Percentiles rank a stretch among this genome's conserved stretches.
Conservation (phyloP, 371 early-diverging fungal genomes). For the Gilbertella persicaria region DNA sequence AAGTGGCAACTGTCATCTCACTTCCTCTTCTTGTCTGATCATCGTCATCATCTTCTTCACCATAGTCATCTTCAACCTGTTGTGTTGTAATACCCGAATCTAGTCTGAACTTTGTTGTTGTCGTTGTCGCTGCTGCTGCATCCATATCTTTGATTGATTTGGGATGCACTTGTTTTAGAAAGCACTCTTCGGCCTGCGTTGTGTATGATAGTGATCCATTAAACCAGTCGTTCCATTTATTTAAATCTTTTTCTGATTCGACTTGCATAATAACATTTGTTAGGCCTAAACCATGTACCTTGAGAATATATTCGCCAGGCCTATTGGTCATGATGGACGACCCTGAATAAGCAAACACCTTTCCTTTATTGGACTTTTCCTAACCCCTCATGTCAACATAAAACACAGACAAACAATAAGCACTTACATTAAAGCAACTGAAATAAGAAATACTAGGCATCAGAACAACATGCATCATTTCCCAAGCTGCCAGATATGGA, state of each 20-base stretch:
- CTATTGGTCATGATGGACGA: slow-evolving; percentile 37
- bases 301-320: slow-evolving; percentile 43
- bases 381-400: slow-evolving; percentile 4
- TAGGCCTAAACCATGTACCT: slow-evolving; percentile 42
- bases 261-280: slow-evolving; percentile 55
- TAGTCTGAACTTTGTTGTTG: background rate
- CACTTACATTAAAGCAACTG: slow-evolving; percentile 52
- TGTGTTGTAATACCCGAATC: slow-evolving; percentile 22
- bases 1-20: slow-evolving; percentile 14
- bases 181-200: background rate
- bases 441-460: slow-evolving; percentile 55
- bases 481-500: slow-evolving; percentile 56
- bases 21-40: slow-evolving; percentile 15
- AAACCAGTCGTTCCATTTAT: slow-evolving; percentile 49
- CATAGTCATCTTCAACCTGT: background rate
- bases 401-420: no score
- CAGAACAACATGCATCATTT: slow-evolving; percentile 55
- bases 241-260: slow-evolving; percentile 38
- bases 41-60: background rate
- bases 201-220: slow-evolving; percentile 6
- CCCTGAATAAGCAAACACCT: slow-evolving; percentile 45
- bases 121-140: background rate
- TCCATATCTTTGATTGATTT: background rate
- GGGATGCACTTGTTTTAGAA: slow-evolving; percentile 3
- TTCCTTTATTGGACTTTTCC: slow-evolving; percentile 43